Evolutionary conservation across 1,139 yeast species (phyloP), one percentile per base, ranked within the genome.

Genomic region (Yamadazyma epiphylla): DNA sequence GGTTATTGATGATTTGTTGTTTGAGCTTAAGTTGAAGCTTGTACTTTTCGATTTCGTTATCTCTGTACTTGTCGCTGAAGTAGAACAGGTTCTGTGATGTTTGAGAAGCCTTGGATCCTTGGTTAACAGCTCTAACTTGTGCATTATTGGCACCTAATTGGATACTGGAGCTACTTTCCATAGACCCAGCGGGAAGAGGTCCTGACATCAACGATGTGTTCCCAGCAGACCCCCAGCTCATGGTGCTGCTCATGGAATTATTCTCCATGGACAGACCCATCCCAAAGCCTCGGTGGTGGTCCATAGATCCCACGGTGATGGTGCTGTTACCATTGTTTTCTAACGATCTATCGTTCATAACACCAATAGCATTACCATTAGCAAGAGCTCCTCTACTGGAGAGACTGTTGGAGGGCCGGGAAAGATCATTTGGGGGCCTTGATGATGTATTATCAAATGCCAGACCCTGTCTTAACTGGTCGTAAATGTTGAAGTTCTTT

Each of bases 1-100:
- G 51, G 33, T 60, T 60, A 33, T 52, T 52, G 28, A 64, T 60
- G 19, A 61, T 55, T 37, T 63, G 69, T 29, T 59, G 48, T 35
- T 62, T 60, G 33, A 62, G 38, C 13, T 53, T 49, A 35, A 64
- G 41, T 27, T 64, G 70, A 13, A 54, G 46, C 32, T 57, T 59
- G 22, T 56, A 43, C 35, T 52, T 51, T 29, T 54, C 54, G 25
- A 47, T 36, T 25, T 60, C 60, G 27, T 46, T 17, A 17, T 17
- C 20, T 17, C 20, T 17, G 10, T 10, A 21, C 13, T 21, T 55
- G 48, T 36, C 24, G 5, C 6, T 11, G 10, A 10, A 10, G 10
- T 21, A 10, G 6, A 21, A 21, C 24, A 6, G 24, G n/a, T 11
- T 21, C 10, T 21, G 24, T 10, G 12, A 6, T 6, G 12, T 6